phyloP scores from a whole-genome alignment of 2,329 filamentous ascomycete species.

The Aspergillus neotritici region DNA sequence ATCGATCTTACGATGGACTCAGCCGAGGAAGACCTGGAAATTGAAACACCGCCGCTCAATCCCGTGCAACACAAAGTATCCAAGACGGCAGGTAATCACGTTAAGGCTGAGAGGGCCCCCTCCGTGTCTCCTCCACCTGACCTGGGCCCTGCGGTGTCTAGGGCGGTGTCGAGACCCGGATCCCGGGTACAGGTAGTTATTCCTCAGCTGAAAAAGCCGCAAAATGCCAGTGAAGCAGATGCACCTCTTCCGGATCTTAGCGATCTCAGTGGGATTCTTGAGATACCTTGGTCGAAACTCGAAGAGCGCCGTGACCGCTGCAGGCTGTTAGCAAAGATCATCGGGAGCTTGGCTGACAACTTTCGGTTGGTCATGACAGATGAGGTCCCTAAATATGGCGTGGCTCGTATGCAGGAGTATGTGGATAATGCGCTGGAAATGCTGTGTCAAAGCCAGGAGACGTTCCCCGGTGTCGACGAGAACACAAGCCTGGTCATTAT shows the following conservation, averaged over 20 bases:
- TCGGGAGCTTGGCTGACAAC: conserved; percentile 15
- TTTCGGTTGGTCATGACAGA: conserved; percentile 14
- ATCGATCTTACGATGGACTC: conserved; percentile 33
- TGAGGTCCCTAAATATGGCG: conserved; percentile 11
- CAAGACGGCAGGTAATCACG: background rate
- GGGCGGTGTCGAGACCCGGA: conserved; percentile 2
- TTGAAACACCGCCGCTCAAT: conserved; percentile 35
- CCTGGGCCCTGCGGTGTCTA: conserved; percentile 4
- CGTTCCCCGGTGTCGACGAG: conserved; percentile 5
- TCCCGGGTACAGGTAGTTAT: conserved; percentile 1
- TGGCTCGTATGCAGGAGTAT: conserved; percentile 7
- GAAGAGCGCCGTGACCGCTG: conserved; percentile 34
- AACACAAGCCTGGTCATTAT: conserved; percentile 13
- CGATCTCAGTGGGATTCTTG: conserved; percentile 24
- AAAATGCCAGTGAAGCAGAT: background rate
- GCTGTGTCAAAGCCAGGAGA: conserved; percentile 7
- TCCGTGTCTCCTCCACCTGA: conserved; percentile 16
- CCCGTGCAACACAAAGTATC: conserved; percentile 12
- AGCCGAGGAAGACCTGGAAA: conserved; percentile 18
- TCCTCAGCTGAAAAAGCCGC: background rate
- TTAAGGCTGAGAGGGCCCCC: conserved; percentile 4
- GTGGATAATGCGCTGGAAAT: conserved; percentile 13
- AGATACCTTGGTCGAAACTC: conserved; percentile 33
- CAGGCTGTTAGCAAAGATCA: conserved; percentile 29
- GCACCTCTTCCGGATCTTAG: conserved; percentile 13